These are phyloP conservation scores for Epichloe brachyelytri DNA, from an alignment of 2,329 filamentous ascomycete genomes.

Conservation along the genomic window DNA sequence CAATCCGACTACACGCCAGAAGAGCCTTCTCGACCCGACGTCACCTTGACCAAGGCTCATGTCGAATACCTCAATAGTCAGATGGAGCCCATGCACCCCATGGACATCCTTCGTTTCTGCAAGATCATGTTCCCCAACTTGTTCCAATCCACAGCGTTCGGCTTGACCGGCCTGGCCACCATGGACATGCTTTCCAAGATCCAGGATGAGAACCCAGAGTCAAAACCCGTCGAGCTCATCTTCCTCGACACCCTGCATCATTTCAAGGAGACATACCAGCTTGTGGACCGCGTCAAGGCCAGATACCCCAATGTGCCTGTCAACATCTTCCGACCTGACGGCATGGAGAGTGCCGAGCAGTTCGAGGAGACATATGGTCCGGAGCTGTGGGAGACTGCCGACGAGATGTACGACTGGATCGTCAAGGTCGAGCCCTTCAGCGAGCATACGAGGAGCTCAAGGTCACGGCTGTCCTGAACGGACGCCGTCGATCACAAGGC, in stretches of 20 bases:
- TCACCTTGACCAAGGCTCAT: conserved; percentile 79
- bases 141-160: conserved; percentile 77
- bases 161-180: conserved; percentile 66
- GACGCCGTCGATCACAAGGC: conserved; percentile 81
- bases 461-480: conserved; percentile 84
- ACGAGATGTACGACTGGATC: conserved; percentile 89
- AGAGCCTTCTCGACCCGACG: conserved; percentile 45
- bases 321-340: conserved; percentile 82
- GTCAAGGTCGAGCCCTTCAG: conserved; percentile 97
- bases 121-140: conserved; percentile 81
- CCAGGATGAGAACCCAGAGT: conserved; percentile 46
- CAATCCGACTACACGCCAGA: conserved; percentile 27
- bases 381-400: conserved; percentile 70
- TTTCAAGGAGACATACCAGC: conserved; percentile 62
- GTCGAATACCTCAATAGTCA: conserved; percentile 84
- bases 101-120: conserved; percentile 88
- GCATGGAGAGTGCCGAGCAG: conserved; percentile 56
- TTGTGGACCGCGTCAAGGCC: conserved; percentile 60
- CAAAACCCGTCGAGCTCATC: conserved; percentile 50
- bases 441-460: conserved; percentile 78
- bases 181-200: conserved; percentile 78
- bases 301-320: conserved; percentile 69
- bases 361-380: conserved; percentile 76
- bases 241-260: conserved; percentile 80
- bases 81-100: conserved; percentile 73